These are phyloP conservation scores for Pseudohalonectria lignicola DNA, from an alignment of 2,329 filamentous ascomycete species.

Conservation along the genomic window DNA sequence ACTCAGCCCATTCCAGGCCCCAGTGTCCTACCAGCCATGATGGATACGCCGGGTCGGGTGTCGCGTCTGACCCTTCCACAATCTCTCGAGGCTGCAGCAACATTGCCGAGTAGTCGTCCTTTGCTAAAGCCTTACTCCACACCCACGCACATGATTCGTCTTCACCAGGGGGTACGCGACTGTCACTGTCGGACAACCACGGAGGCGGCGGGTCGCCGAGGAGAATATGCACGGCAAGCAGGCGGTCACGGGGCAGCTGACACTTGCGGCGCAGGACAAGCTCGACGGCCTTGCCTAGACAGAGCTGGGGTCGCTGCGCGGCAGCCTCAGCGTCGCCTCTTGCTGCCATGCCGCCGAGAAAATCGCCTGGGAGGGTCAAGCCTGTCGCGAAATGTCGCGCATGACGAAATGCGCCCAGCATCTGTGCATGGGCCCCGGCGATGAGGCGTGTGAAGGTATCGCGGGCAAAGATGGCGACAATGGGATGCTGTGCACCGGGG, in stretches of 20 bases:
- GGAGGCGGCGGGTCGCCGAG: background rate
- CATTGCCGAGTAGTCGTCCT: background rate
- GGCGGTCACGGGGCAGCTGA: background rate
- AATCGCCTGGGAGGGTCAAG: background rate
- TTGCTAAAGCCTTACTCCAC: background rate
- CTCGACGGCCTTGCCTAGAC: background rate
- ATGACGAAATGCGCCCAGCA: background rate
- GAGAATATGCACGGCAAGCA: background rate
- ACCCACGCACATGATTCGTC: background rate
- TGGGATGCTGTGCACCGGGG: background rate
- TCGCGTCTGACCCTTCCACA: background rate
- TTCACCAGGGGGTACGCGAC: background rate
- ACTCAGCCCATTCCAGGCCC: background rate
- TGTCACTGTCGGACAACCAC: background rate
- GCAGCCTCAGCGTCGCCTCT: no score
- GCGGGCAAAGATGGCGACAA: no score
- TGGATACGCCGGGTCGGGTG: background rate
- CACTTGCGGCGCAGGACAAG: background rate
- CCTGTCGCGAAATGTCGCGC: background rate
- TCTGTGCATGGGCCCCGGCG: background rate
- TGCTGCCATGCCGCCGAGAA: background rate
- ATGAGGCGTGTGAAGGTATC: background rate
- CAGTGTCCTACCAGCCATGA: background rate
- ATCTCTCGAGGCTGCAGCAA: background rate
- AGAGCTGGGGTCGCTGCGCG: background rate